These are phyloP conservation scores for Trypanosoma avium DNA, from an alignment of 208 protist genomes.

Conservation along the genomic window DNA sequence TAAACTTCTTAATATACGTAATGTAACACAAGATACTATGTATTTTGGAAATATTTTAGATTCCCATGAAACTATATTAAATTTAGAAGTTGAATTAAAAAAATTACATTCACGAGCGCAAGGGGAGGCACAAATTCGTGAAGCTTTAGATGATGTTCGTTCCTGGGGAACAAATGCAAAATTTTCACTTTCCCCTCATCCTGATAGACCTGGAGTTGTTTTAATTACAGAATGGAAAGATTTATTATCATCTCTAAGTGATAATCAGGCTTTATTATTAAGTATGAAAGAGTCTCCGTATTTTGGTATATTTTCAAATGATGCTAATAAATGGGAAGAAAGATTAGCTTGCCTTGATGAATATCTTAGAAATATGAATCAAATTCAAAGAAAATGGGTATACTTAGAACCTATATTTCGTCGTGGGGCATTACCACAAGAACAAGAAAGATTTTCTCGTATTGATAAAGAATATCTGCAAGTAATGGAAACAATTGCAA, in stretches of 20 bases:
- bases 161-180: constrained; percentile 88
- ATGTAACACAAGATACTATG: constrained; percentile 87
- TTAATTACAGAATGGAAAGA: constrained; percentile 98
- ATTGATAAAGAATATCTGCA: constrained; percentile 95
- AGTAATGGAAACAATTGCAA: constrained; percentile 90
- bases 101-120: constrained; percentile 93
- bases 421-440: constrained; percentile 94
- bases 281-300: constrained; percentile 98
- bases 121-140: constrained; percentile 96
- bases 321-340: constrained; percentile 91
- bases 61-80: constrained; percentile 64
- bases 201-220: constrained; percentile 69
- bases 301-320: constrained; percentile 91
- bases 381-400: constrained; percentile 98
- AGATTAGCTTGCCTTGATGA: constrained; percentile 91
- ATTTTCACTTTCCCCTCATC: constrained; percentile 85
- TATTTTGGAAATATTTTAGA: constrained; percentile 92
- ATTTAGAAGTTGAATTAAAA: constrained; percentile 85
- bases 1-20: constrained; percentile 70
- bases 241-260: constrained; percentile 92
- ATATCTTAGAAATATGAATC: constrained; percentile 93
- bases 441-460: constrained; percentile 94
- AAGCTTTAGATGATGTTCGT: constrained; percentile 95
- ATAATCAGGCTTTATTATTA: constrained; percentile 95
- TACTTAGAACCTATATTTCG: constrained; percentile 99